Base-by-base conservation (phyloP, 2,329 filamentous ascomycete species). In the Cryphonectria parasitica region DNA sequence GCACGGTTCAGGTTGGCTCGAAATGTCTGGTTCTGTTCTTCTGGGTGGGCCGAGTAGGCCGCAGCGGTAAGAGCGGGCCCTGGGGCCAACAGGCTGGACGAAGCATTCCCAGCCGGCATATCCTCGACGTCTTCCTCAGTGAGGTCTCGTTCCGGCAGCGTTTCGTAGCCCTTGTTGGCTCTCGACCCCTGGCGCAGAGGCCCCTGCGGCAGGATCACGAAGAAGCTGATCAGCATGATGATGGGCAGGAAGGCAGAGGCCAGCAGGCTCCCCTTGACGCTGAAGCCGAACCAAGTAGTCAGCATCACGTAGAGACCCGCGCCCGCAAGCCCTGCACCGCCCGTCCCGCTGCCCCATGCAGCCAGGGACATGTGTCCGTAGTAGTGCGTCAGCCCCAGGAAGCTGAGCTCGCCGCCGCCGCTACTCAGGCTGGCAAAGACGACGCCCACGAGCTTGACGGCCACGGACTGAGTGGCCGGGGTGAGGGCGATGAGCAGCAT, bases 281-380 rank as follows among this genome's bases (percentile, higher is more conserved):
- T 89, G 74, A 97, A 87, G 0, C 90, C 89, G 69, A 97, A 83
- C 77, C 91, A 92, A 43, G 92, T 95, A 0, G 95, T 98, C 71
- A 96, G 86, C 64, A 95, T 78, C 10, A 97, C 93, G 81, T 98
- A 99, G 19, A 95, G 85, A 0, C 94, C 94, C 0, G 95, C 94
- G 6, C 96, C 96, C 0, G 95, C 85, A 70, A 99, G 80, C 0
- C 95, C 95, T 0, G 95, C 95, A 0, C 92, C 95, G 1, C 95
- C 95, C 0, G 95, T 98, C 0, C 95, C 95, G 74, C 92, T 95
- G 0, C 94, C 92, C 96, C 96, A 99, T 49, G 93, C 91, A 0
- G 95, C 95, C 25, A 98, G 86, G 75, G 93, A 94, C 80, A 93
- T 91, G 11, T 89, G 90, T 0, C 95, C 96, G 77, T 98, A 98